Base-by-base conservation (phyloP, 2,329 filamentous ascomycete species). In the Cytospora piceicola region DNA sequence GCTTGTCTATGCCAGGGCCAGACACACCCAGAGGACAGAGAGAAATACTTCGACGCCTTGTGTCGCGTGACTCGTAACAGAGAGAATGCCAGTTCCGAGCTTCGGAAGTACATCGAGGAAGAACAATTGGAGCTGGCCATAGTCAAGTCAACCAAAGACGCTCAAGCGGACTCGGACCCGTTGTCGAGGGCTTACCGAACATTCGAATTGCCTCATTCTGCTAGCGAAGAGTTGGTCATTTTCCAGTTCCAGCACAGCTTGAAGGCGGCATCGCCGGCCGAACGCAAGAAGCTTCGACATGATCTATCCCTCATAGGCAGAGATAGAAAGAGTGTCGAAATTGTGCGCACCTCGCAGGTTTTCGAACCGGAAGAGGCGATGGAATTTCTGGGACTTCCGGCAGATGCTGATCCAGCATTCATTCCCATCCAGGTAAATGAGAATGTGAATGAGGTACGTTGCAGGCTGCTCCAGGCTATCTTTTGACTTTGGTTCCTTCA, bases 271-370 rank as follows among this genome's bases (percentile, higher is more conserved):
- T 75, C 46, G 12, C 5, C 29, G 17, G 42, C 9, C 42, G 64
- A 59, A 39, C 36, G 42, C 1, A 66, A 59, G 5, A 62, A 64
- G 11, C 72, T 73, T 52, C 72, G 75, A 6, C 69, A 72, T 11
- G 70, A 72, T 46, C 67, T 76, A 30, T 70, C 72, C 8, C 60
- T 70, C 30, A 75, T 77, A 46, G 74, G 69, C 15, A 70, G 69
- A 20, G 67, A 73, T 32, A 70, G 69, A 4, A 51, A 70, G 36
- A 73, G 69, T 55, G 51, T 64, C 12, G 63, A 63, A 4, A 69
- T 74, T 17, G 49, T 64, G 49, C 24, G 67, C 15, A 65, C 63
- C 46, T 69, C 68, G 7, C 70, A 65, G 9, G 39, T 32, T 2
- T 72, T 73, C 66, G 68, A 70, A 1, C 39, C 69, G 14, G 29